Evolutionary conservation across 1,139 yeast genomes (phyloP), one percentile per base, ranked within the genome.

Genomic region (Pichia sp.): DNA sequence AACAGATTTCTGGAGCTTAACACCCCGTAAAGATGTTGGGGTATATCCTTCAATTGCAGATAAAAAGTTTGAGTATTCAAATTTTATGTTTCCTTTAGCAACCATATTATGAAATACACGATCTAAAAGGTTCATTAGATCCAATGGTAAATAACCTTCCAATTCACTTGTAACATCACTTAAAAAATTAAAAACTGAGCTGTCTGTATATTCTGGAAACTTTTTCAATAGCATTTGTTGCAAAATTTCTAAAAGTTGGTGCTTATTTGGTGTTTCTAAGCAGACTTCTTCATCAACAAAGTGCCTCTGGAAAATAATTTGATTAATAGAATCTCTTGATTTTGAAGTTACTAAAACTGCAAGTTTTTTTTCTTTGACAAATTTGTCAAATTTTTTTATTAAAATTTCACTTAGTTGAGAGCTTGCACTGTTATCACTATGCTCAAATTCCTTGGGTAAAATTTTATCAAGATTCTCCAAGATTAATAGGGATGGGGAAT

Each of bases 61-160:
- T 30, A 74, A 71, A 51, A 87, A 78, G 50, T 79, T 74, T 0
- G 43, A 44, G 3, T 41, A 37, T 5, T 48, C 46, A 27, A 56
- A 52, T 4, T 38, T 37, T 41, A 59, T 52, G 49, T 58, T 55
- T 33, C 60, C 56, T 36, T 64, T 60, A 40, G 78, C 73, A n/a
- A 80, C 58, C 1, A 76, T 67, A 56, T 83, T 88, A 58, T 85
- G 90, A 56, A 81, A 79, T 4, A 89, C 77, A 58, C 96, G 73
- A 56, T 88, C 96, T 37, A 80, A 75, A 31, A 92, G 67, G 7
- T 79, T 77, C 66, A 81, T 79, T 52, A 92, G 65, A 63, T 92
- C 98, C 38, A 82, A 79, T 0, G 97, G 95, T 39, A 87, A 77
- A 63, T 83, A 92, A 0, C 97, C 97, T 59, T 92, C 97, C 0